Evolutionary conservation across 2,329 filamentous ascomycete genomes (phyloP), one percentile per base, ranked within the genome.

Genomic region (Talaromyces sp.): DNA sequence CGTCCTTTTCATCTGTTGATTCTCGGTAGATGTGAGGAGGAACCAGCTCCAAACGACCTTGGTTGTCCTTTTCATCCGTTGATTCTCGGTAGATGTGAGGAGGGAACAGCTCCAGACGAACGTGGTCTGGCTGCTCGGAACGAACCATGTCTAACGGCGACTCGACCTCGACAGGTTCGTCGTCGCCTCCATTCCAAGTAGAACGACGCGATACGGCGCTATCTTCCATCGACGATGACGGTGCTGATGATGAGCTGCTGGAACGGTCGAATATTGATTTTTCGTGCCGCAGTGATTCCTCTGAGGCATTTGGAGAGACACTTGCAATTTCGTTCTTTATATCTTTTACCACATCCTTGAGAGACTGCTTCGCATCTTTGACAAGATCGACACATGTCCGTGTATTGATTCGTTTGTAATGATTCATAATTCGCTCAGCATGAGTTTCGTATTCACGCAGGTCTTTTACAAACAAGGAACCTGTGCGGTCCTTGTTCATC

Each of bases 371-470:
- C 14, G 75, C 69, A 31, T 74, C 68, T 10, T 70, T 70, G 38
- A 80, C 65, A 21, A 67, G 66, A 11, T 65, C 57, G 17, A 43
- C 53, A 27, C 38, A 50, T 21, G 54, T 29, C 3, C 54, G 61
- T 19, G 38, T 46, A 31, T 60, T 38, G 5, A 68, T 61, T 48
- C 68, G 72, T 59, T 74, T 73, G 55, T 74, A 79, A 55, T 77
- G 71, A 35, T 72, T 72, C 59, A 70, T 67, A 14, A 81, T 64
- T 12, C 71, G 67, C 11, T 74, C 74, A 4, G 73, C 77, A 59
- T 81, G 79, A 1, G 75, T 78, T 58, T 79, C 73, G 62, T 79
- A 81, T 60, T 80, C 78, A 29, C 77, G 73, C 63, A 78, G 79
- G 59, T 81, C 79, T 21, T 75, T 75, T 7, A 79, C 73, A 10